Conservation (phyloP, 805 yeast genomes). For the Lachancea fermentati region DNA sequence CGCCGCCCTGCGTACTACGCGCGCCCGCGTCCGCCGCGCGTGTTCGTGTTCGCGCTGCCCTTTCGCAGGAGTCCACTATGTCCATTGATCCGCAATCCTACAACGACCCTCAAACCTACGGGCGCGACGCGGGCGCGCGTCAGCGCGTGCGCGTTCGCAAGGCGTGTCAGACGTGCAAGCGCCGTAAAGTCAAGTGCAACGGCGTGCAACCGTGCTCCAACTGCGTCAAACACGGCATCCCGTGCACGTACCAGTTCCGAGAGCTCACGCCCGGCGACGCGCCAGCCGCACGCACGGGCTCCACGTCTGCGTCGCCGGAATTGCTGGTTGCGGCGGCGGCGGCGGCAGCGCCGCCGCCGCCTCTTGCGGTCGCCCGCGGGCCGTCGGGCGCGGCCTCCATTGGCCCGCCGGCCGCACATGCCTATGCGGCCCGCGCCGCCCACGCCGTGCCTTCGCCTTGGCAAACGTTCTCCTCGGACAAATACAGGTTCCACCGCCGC, state of each 20-base stretch:
- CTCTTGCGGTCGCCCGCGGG: too few species aligned
- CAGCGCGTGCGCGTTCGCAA: constrained; percentile 16
- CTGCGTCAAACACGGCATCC: constrained; percentile 38
- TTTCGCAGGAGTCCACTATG: neutral
- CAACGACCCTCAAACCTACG: neutral
- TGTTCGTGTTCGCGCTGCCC: too few species aligned
- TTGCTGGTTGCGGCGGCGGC: constrained; percentile 1
- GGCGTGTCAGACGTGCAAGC: constrained; percentile 23
- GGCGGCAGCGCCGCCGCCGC: neutral
- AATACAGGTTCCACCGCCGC: constrained; percentile 44
- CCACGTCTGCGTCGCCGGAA: neutral
- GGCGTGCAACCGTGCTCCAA: constrained; percentile 41
- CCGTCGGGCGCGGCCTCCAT: too few species aligned
- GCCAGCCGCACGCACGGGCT: neutral
- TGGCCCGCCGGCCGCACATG: too few species aligned
- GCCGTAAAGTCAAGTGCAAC: constrained; percentile 37
- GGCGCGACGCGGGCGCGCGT: neutral
- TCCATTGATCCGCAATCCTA: neutral
- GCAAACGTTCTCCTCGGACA: constrained; percentile 33
- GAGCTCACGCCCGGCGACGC: neutral
- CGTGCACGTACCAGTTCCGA: constrained; percentile 33
- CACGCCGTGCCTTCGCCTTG: constrained; percentile 18
- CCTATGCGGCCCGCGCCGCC: too few species aligned
- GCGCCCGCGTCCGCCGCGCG: too few species aligned
- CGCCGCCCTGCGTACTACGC: too few species aligned